A percentile compares a stretch with the other conserved stretches of the same genome.
These are phyloP conservation scores for Hirsutella rhossiliensis DNA, from an alignment of 2,329 filamentous ascomycete species.

Conservation along the genomic window DNA sequence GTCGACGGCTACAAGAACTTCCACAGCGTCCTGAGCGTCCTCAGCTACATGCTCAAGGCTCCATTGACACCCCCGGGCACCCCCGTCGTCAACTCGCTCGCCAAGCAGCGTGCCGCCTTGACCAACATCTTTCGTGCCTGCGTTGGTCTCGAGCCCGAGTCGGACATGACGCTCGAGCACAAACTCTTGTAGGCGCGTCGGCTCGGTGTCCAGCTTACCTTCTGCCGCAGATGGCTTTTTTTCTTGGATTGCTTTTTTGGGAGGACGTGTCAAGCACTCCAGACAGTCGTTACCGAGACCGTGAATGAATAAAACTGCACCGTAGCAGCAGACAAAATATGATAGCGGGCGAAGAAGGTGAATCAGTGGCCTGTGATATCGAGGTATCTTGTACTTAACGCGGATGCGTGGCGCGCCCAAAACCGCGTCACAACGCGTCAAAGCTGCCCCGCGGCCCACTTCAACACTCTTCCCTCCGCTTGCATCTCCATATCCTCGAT, in stretches of 20 bases:
- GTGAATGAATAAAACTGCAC: no score
- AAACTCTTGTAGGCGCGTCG: constrained; percentile 62
- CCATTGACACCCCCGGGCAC: constrained; percentile 89
- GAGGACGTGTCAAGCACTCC: no score
- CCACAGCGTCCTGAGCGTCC: constrained; percentile 90
- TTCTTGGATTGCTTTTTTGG: not conserved
- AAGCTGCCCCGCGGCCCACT: not conserved
- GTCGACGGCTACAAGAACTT: constrained; percentile 68
- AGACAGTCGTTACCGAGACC: no score
- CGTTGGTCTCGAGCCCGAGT: constrained; percentile 92
- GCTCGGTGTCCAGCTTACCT: not conserved
- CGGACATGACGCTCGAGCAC: constrained; percentile 97
- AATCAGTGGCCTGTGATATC: no score
- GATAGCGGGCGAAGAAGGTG: no score
- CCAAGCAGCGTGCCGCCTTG: constrained; percentile 87
- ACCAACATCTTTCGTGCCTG: constrained; percentile 99
- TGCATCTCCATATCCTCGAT: not conserved
- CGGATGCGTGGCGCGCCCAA: not conserved
- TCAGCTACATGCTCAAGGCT: constrained; percentile 98
- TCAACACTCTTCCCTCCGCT: not conserved
- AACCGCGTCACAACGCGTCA: not conserved
- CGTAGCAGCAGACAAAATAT: no score
- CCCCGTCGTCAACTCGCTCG: constrained; percentile 87
- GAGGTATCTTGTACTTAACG: not conserved
- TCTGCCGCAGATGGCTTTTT: not conserved